Percentiles rank a stretch among this genome's conserved stretches.
phyloP scores from a whole-genome alignment of 2,329 filamentous ascomycete genomes.

The Amphichorda felina region DNA sequence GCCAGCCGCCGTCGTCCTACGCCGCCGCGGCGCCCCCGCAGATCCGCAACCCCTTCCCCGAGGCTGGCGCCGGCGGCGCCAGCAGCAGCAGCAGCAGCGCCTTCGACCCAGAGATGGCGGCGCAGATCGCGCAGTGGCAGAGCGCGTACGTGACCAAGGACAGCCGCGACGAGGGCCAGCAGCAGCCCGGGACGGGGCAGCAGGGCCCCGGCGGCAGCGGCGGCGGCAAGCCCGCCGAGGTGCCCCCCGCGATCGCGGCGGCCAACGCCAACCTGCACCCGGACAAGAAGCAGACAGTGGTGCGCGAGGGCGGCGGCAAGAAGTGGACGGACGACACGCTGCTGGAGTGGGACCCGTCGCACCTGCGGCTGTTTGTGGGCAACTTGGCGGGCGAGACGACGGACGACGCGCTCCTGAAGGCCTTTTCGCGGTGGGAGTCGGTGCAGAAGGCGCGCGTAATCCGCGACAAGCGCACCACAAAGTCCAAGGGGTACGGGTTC shows the following conservation, averaged over 20 bases:
- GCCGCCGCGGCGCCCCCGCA: conserved; percentile 40
- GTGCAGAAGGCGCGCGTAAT: conserved; percentile 90
- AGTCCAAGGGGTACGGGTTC: conserved; percentile 93
- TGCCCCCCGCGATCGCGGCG: conserved; percentile 7
- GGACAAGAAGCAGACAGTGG: conserved; percentile 73
- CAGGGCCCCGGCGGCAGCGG: conserved; percentile 11
- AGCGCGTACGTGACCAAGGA: conserved; percentile 69
- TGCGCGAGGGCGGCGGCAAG: conserved; percentile 80
- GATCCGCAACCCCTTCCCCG: conserved; percentile 72
- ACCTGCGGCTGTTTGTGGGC: conserved; percentile 90
- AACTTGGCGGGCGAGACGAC: conserved; percentile 97
- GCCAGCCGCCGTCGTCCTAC: conserved; percentile 19
- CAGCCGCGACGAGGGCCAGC: conserved; percentile 25
- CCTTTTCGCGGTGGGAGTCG: conserved; percentile 78
- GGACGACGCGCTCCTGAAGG: conserved; percentile 89
- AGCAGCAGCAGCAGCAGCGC: too few relatives aligned
- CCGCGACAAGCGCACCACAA: conserved; percentile 89
- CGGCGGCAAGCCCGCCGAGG: conserved; percentile 17
- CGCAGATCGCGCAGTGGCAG: conserved; percentile 91
- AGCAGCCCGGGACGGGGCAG: conserved; percentile 16
- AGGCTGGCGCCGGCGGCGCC: conserved; percentile 31
- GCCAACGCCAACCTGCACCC: conserved; percentile 26
- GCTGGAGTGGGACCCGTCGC: conserved; percentile 90
- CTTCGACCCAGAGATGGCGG: conserved; percentile 71
- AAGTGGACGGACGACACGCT: conserved; percentile 83